Conservation (phyloP, 2,329 filamentous ascomycete genomes). For the Calonectria montana region DNA sequence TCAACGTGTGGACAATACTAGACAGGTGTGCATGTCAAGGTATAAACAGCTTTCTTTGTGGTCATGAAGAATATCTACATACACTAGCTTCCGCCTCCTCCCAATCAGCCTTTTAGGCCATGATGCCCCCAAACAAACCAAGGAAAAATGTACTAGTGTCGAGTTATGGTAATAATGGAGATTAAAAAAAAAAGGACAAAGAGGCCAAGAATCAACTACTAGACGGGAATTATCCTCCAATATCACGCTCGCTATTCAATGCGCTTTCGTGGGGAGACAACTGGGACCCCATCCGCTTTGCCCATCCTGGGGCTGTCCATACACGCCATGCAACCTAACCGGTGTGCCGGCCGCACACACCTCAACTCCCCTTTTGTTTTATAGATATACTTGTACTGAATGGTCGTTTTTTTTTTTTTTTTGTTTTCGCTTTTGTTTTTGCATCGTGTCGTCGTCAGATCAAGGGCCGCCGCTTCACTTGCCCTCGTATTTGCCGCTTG, state of each 20-base stretch:
- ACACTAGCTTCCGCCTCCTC: slow-evolving; percentile 11
- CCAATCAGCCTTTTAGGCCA: slow-evolving; percentile 21
- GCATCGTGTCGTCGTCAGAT: slow-evolving; percentile 18
- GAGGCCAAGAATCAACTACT: slow-evolving; percentile 26
- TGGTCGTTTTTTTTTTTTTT: too few species aligned
- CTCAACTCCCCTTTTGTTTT: slow-evolving; percentile 11
- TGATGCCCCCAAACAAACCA: slow-evolving; percentile 11
- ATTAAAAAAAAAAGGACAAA: too few species aligned
- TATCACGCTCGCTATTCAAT: slow-evolving; percentile 45
- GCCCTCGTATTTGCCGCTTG: slow-evolving; percentile 81
- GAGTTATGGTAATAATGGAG: slow-evolving; percentile 17
- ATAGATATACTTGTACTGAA: not conserved
- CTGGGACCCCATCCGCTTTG: not conserved
- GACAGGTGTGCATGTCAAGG: not conserved
- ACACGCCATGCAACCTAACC: slow-evolving; percentile 47
- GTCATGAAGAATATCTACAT: slow-evolving; percentile 27
- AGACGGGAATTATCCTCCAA: slow-evolving; percentile 35
- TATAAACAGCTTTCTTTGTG: slow-evolving; percentile 33
- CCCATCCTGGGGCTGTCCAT: slow-evolving; percentile 46
- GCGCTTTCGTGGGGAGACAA: slow-evolving; percentile 47
- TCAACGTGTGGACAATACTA: not conserved
- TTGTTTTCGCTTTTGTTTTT: slow-evolving; percentile 1
- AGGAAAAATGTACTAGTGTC: slow-evolving; percentile 20
- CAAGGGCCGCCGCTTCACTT: slow-evolving; percentile 28
- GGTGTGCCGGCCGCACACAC: not conserved